These are phyloP conservation scores for Bipolaris cookei DNA, from an alignment of 2,329 filamentous ascomycete genomes.

Conservation along the genomic window DNA sequence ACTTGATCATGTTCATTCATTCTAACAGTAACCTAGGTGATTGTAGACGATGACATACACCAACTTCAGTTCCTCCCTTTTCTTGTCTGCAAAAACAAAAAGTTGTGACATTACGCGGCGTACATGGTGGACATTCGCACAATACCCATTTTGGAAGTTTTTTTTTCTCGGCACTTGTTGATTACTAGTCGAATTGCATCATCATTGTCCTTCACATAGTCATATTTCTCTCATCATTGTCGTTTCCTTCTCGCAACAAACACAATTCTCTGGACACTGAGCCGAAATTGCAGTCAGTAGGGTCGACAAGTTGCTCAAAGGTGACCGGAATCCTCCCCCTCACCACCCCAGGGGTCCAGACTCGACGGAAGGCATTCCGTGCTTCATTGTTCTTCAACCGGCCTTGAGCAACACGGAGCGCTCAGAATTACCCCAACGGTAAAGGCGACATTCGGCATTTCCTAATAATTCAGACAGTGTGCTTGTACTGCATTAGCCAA, in stretches of 20 bases:
- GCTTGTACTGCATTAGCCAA: constrained; percentile 12
- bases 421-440: neutral
- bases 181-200: constrained; percentile 36
- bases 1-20: constrained; percentile 14
- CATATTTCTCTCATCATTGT: constrained; percentile 7
- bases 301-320: neutral
- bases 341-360: neutral
- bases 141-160: constrained; percentile 43
- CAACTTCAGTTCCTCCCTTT: neutral
- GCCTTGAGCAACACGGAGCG: neutral
- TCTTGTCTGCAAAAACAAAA: constrained; percentile 16
- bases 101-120: constrained; percentile 40
- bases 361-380: neutral
- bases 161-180: constrained; percentile 22
- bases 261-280: constrained; percentile 16
- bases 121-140: constrained; percentile 35
- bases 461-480: constrained; percentile 9
- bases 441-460: neutral
- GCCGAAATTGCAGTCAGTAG: constrained; percentile 13
- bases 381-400: neutral
- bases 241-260: neutral
- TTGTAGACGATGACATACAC: constrained; percentile 32
- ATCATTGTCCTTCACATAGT: constrained; percentile 24
- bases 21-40: constrained; percentile 33
- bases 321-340: neutral